Evolutionary conservation across 306 rosid genomes (phyloP), one percentile per base, ranked within the genome.

Genomic region (Trifolium subterraneum): DNA sequence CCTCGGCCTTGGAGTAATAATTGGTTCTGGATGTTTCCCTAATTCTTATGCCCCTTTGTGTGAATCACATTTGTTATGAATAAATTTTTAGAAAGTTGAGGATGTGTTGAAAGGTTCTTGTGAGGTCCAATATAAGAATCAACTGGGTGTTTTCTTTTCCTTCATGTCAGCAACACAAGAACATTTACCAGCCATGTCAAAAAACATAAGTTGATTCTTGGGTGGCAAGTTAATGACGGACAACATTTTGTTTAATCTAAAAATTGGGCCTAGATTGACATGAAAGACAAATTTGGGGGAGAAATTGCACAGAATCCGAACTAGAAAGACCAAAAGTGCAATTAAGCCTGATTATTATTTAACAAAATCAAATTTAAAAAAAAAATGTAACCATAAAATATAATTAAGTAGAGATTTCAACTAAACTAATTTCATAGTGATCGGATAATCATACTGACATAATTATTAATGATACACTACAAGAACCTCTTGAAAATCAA

Each of bases 1-100:
- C n/a, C 33, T 25, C 35, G 4, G 7, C 35, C 35, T 4, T 56
- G 7, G 63, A 23, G 14, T 6, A 16, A 13, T 23, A 2, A 56
- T 23, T 61, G 44, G 44, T 31, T 61, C 22, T 15, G 11, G 22
- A 61, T 8, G 44, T 3, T 56, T 56, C 63, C n/a, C 1, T n/a
- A 12, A 60, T 60, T 8, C 12, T 16, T n/a, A 14, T 7, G 12
- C 13, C 67, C 22, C 1, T 3, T 60, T 27, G 41, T 7, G 9
- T 6, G 20, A 60, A 60, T 29, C 66, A 60, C 18, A n/a, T 60
- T 60, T 60, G 38, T 58, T 61, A 44, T 61, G 42, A 27, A 29
- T 9, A 20, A 20, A 18, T 10, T 4, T 58, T 58, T 58, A 27
- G 39, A 55, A 36, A 33, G 45, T 35, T 8, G 67, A 14, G 23